Conservation (phyloP, 1,284 basidiomycete genomes). For the Neolentinus lepideus region DNA sequence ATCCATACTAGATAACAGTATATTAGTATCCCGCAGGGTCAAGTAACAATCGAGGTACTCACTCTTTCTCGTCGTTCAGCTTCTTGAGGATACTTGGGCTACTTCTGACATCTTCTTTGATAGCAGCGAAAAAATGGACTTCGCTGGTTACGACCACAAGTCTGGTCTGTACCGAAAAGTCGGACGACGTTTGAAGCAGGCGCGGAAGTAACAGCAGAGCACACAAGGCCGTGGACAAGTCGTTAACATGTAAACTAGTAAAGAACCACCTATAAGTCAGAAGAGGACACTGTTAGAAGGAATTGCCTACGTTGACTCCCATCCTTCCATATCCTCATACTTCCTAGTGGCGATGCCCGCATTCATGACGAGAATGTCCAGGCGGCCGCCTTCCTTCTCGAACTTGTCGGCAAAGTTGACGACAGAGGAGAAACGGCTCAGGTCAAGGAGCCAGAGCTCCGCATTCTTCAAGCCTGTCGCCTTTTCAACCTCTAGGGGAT, state of each 20-base stretch:
- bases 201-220: slow-evolving; percentile 33
- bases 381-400: slow-evolving; percentile 17
- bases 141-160: slow-evolving; percentile 20
- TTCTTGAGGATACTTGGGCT: slow-evolving; percentile 20
- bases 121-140: slow-evolving; percentile 15
- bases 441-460: slow-evolving; percentile 23
- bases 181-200: slow-evolving; percentile 26
- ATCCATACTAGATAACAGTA: slow-evolving; percentile 4
- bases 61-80: slow-evolving; percentile 19
- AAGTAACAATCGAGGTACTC: neutral
- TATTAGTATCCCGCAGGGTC: neutral
- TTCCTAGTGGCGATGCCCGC: slow-evolving; percentile 17
- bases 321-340: slow-evolving; percentile 21
- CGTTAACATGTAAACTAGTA: slow-evolving; percentile 34
- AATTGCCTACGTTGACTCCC: slow-evolving; percentile 21
- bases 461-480: slow-evolving; percentile 18
- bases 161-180: slow-evolving; percentile 9
- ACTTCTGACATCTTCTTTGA: slow-evolving; percentile 11
- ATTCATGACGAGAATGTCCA: slow-evolving; percentile 28
- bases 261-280: neutral
- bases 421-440: slow-evolving; percentile 21
- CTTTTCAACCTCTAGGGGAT: slow-evolving; percentile 16
- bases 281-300: neutral
- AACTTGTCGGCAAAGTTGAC: slow-evolving; percentile 20
- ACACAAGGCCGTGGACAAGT: slow-evolving; percentile 29